phyloP scores from a whole-genome alignment of 2,329 filamentous ascomycete species.

The Microsporum audouinii region DNA sequence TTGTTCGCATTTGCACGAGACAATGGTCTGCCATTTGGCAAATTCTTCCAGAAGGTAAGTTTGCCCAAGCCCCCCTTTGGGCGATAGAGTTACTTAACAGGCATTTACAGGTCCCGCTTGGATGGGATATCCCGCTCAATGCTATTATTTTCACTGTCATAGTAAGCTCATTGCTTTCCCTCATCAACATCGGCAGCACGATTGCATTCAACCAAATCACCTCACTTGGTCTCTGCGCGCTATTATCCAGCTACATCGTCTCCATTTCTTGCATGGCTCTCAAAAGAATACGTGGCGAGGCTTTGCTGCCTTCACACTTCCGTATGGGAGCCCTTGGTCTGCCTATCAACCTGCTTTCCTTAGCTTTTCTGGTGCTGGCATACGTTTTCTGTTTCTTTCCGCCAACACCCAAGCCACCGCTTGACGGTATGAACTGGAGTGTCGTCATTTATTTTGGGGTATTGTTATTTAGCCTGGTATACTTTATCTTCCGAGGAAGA shows the following conservation, averaged over 20 bases:
- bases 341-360: constrained; percentile 8
- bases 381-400: constrained; percentile 13
- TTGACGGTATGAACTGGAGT: constrained; percentile 18
- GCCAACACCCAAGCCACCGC: not conserved
- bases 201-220: constrained; percentile 35
- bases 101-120: constrained; percentile 20
- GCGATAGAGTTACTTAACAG: not conserved
- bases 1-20: constrained; percentile 40
- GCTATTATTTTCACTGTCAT: constrained; percentile 37
- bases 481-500: constrained; percentile 26
- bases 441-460: constrained; percentile 33
- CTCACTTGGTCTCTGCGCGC: constrained; percentile 32
- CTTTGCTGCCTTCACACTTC: constrained; percentile 35
- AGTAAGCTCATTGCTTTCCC: constrained; percentile 35
- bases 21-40: constrained; percentile 40
- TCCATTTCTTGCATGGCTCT: constrained; percentile 37
- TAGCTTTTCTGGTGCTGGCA: constrained; percentile 7
- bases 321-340: constrained; percentile 29
- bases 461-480: constrained; percentile 29
- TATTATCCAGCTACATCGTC: constrained; percentile 35
- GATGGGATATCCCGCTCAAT: constrained; percentile 37
- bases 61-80: not conserved
- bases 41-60: constrained; percentile 13
- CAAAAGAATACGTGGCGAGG: constrained; percentile 31
- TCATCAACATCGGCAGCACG: constrained; percentile 43